Percentiles rank a stretch among this genome's conserved stretches.
These are phyloP conservation scores for Phanerochaete carnosa DNA, from an alignment of 768 basidiomycete species.

Conservation along the genomic window DNA sequence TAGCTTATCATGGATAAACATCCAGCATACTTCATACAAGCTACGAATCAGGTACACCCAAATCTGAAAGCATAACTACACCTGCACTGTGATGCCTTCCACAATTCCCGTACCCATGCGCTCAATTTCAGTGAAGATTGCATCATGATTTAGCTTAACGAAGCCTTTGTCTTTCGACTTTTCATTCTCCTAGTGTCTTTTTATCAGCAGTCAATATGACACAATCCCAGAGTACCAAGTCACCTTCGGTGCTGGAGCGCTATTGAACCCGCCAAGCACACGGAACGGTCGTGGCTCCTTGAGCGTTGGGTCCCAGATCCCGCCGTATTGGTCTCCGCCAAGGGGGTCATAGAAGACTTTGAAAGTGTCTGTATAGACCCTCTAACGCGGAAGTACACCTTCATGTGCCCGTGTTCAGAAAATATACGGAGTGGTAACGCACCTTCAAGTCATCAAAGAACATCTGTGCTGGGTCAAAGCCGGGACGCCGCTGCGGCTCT, in stretches of 20 bases:
- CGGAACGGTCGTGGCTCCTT: conserved; percentile 65
- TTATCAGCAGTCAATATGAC: not conserved
- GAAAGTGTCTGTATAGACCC: conserved; percentile 69
- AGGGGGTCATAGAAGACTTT: conserved; percentile 82
- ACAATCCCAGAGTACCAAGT: not conserved
- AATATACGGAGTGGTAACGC: conserved; percentile 11
- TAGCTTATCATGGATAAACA: too few relatives aligned
- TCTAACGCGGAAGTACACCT: conserved; percentile 42
- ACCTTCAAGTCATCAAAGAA: conserved; percentile 76
- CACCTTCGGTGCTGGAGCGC: conserved; percentile 45
- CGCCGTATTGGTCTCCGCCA: conserved; percentile 78
- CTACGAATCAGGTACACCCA: too few relatives aligned
- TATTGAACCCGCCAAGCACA: conserved; percentile 80
- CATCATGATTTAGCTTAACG: conserved; percentile 64
- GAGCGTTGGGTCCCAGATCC: conserved; percentile 81
- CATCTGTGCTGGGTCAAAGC: conserved; percentile 74
- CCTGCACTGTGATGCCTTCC: conserved; percentile 26
- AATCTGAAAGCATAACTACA: not conserved
- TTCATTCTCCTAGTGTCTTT: conserved; percentile 13
- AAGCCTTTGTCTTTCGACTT: conserved; percentile 47
- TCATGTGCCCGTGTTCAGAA: not conserved
- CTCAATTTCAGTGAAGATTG: conserved; percentile 71
- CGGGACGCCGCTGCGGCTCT: conserved; percentile 44
- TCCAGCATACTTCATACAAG: too few relatives aligned
- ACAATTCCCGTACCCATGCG: conserved; percentile 72